phyloP scores from a whole-genome alignment of 768 basidiomycete genomes.

The Rhodotorula graminis region DNA sequence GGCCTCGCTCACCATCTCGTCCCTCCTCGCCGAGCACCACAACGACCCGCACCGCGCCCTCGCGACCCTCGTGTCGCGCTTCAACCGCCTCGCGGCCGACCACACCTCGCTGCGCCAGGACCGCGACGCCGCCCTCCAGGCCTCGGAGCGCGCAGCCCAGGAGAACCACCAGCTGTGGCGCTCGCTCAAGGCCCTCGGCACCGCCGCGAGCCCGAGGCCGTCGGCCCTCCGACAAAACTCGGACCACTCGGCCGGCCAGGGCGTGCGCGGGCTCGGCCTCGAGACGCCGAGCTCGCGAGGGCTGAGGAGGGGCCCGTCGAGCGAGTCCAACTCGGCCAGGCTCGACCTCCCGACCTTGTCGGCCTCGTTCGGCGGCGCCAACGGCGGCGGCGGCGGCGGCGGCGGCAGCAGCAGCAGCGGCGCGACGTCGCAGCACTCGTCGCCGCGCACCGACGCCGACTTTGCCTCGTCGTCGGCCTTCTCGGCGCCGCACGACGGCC shows the following conservation, averaged over 20 bases:
- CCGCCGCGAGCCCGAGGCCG: conserved; percentile 22
- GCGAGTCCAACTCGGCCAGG: conserved; percentile 4
- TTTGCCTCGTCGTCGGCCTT: neutral
- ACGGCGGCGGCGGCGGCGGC: neutral
- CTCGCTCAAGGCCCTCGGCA: conserved; percentile 19
- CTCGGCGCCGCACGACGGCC: neutral
- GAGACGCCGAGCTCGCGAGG: neutral
- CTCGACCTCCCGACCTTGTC: neutral
- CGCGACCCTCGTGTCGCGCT: conserved; percentile 18
- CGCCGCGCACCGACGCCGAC: neutral
- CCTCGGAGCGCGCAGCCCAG: conserved; percentile 9
- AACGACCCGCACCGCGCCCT: conserved; percentile 27
- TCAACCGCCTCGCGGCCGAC: conserved; percentile 26
- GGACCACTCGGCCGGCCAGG: neutral
- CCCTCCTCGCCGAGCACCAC: conserved; percentile 20
- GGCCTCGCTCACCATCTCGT: neutral
- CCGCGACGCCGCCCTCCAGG: neutral
- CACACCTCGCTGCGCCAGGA: conserved; percentile 8
- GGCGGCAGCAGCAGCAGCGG: neutral
- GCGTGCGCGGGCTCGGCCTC: conserved; percentile 11
- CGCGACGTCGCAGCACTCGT: conserved; percentile 6
- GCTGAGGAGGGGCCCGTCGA: neutral
- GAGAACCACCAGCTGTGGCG: conserved; percentile 38
- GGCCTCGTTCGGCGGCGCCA: neutral
- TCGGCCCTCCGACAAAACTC: neutral